Evolutionary conservation across 306 rosid species (phyloP), one percentile per base, ranked within the genome.

Genomic region (Parietaria judaica): DNA sequence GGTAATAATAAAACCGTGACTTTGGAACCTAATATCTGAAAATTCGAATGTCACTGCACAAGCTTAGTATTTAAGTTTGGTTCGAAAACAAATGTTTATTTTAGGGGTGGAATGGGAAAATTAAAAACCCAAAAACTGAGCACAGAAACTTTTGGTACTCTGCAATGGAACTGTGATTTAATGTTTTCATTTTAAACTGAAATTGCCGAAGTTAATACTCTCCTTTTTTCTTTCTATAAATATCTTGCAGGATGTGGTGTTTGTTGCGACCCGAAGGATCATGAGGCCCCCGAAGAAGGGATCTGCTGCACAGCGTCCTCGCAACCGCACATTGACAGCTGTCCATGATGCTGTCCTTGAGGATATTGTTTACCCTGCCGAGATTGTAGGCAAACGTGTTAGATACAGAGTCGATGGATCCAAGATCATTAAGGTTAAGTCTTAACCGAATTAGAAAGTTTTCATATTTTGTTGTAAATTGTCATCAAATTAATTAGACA

Each of bases 231-330:
- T 38, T 23, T 23, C 31, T 23, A 23, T 23, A 23, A 23, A 23
- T 39, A 9, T 56, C 60, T 63, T 35, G 36, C 70, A 86, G 90
- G 90, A 86, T 61, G 95, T 86, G 43, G 67, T 86, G 57, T 14
- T 86, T 51, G 15, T 83, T 73, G 90, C 95, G 11, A 83, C 86
- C 57, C 74, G 90, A 45, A 81, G 95, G 78, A 86, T 83, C 4
- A 15, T 77, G 56, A 76, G 85, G 58, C 95, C 90, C 3, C 95
- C 95, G 51, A 86, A 86, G 95, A 86, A 86, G 54, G 95, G 89
- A 8, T 83, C 95, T 23, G 89, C 87, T 14, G 85, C 36, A 59
- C 85, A 79, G 63, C 64, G 90, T 6, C 95, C 95, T 14, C 87
- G 90, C 60, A 76, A 83, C 48, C 90, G 90, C 8, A 86, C 95